Evolutionary conservation across 192 early-diverging fungal genomes (phyloP), one percentile per base, ranked within the genome.

Genomic region (Coemansia sp.): DNA sequence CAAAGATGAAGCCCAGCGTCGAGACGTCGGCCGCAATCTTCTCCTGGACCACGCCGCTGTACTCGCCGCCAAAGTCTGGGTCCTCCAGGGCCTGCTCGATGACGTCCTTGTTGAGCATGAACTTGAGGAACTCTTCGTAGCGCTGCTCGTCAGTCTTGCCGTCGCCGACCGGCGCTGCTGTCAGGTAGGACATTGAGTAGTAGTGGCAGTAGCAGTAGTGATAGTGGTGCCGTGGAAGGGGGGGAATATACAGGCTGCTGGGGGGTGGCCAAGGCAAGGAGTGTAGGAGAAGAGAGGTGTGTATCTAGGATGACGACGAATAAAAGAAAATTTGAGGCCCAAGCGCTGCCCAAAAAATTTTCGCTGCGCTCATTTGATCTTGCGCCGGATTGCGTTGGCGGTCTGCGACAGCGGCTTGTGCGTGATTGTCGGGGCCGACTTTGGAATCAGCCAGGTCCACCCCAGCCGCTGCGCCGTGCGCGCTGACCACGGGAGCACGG

Each of bases 141-240:
- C 66, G 72, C 60, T 68, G 56, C 48, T 56, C 51, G 50, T 75
- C 72, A 44, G 65, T 64, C 66, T 75, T 64, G 56, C 60, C 72
- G 51, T 67, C 61, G 19, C 41, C 54, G n/a, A n/a, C n/a, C n/a
- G 54, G 41, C 25, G 60, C 62, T 38, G 38, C 61, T 20, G 56
- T 51, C 14, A 51, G 48, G 38, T 66, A 73, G 26, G 70, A 66
- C 70, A 73, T 73, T 28, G 50, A n/a, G n/a, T n/a, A n/a, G n/a
- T n/a, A n/a, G n/a, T n/a, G n/a, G n/a, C n/a, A n/a, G n/a, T n/a
- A n/a, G n/a, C n/a, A n/a, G n/a, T n/a, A n/a, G n/a, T n/a, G 19
- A 36, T n/a, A 30, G 27, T 28, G 27, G 27, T n/a, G n/a, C n/a
- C n/a, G n/a, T n/a, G n/a, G n/a, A n/a, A n/a, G n/a, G n/a, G n/a